phyloP scores from a whole-genome alignment of 345 rosid genomes.

The Rhizophora mangle region DNA sequence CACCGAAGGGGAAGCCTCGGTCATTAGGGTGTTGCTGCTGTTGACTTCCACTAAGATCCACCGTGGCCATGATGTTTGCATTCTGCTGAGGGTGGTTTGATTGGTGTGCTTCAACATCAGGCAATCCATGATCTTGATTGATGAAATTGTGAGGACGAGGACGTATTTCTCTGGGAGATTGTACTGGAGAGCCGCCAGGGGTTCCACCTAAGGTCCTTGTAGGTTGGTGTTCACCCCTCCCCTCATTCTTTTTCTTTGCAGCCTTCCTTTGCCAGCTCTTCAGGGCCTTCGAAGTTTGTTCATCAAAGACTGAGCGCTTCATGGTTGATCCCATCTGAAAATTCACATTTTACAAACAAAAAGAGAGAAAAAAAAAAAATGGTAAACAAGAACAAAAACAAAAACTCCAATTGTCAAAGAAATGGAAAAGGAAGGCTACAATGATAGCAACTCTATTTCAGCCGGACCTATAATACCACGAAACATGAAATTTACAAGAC shows the following conservation, averaged over 20 bases:
- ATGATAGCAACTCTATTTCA: too few relatives aligned
- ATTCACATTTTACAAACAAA: not conserved
- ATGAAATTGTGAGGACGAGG: constrained; percentile 1
- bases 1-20: not conserved
- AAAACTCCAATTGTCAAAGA: not conserved
- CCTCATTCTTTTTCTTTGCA: constrained; percentile 43
- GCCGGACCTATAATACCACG: too few relatives aligned
- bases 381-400: not conserved
- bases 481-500: too few relatives aligned
- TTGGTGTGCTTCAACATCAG: constrained; percentile 19
- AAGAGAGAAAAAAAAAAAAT: not conserved
- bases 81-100: constrained; percentile 16
- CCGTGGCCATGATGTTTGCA: constrained; percentile 49
- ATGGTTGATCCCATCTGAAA: constrained; percentile 93
- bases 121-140: not conserved
- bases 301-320: constrained; percentile 90
- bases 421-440: not conserved
- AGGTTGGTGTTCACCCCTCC: constrained; percentile 15
- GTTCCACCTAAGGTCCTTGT: constrained; percentile 31
- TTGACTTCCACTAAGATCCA: constrained; percentile 39
- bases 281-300: constrained; percentile 79
- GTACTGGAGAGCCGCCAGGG: constrained; percentile 24
- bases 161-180: constrained; percentile 13
- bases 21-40: not conserved
- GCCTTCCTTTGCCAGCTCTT: constrained; percentile 81